A percentile compares a stretch with the other conserved stretches of the same genome.
Evolutionary conservation across 129 eudicot genomes (phyloP).

Genomic region (Kitagawia praeruptora): DNA sequence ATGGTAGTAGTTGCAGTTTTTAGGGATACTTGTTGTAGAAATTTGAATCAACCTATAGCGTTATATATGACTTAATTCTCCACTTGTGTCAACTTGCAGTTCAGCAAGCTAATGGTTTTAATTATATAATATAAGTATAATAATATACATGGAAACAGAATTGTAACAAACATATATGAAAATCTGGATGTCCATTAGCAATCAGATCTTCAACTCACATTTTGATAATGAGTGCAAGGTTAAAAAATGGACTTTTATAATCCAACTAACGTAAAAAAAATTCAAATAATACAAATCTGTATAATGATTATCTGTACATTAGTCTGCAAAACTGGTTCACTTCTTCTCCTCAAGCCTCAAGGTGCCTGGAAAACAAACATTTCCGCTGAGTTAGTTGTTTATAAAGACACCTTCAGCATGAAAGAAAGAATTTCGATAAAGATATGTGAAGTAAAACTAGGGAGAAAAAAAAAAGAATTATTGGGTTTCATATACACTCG

Average conservation of each 20-base stretch:
- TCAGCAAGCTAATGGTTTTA: not conserved
- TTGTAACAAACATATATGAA: not conserved
- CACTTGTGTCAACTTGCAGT: not conserved
- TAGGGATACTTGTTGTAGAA: not conserved
- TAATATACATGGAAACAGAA: not conserved
- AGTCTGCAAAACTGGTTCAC: not conserved
- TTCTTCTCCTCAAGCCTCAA: too few species aligned
- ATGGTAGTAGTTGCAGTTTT: not conserved
- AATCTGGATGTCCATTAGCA: not conserved
- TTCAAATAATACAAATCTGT: not conserved
- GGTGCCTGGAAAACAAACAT: too few species aligned
- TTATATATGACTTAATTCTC: not conserved
- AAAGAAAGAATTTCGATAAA: not conserved
- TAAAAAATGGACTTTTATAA: not conserved
- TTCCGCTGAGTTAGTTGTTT: not conserved
- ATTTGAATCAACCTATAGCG: not conserved
- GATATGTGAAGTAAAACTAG: not conserved
- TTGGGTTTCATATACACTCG: not conserved
- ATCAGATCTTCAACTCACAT: too few species aligned
- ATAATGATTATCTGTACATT: too few species aligned
- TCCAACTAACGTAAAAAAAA: too few species aligned
- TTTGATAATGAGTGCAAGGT: not conserved
- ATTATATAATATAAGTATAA: not conserved
- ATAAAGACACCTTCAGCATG: not conserved
- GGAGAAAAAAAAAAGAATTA: too few species aligned